A percentile compares a stretch with the other conserved stretches of the same genome.
Evolutionary conservation across 768 basidiomycete genomes (phyloP).

Genomic region (Steccherinum ochraceum): DNA sequence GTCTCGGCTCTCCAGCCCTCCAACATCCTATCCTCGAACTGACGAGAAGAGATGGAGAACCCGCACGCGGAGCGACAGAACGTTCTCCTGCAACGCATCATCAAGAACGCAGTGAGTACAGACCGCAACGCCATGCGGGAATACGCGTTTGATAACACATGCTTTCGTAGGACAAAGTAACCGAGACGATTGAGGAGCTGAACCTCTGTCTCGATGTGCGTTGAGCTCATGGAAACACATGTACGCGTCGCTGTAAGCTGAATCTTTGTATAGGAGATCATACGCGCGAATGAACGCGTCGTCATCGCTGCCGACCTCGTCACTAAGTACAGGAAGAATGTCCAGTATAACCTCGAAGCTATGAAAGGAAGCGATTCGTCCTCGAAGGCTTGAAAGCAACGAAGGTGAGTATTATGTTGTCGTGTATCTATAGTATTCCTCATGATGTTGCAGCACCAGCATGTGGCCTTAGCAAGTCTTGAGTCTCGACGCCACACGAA

Average conservation of each 20-base stretch:
- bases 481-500: background rate
- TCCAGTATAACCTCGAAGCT: constrained; percentile 84
- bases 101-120: constrained; percentile 81
- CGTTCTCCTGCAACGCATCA: constrained; percentile 81
- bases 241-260: background rate
- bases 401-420: too few species aligned
- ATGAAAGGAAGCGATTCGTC: constrained; percentile 39
- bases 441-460: too few species aligned
- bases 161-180: constrained; percentile 84
- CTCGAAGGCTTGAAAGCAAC: too few species aligned
- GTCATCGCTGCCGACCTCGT: constrained; percentile 79
- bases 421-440: too few species aligned
- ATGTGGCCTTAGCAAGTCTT: too few species aligned
- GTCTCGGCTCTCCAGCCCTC: too few species aligned
- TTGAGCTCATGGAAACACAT: too few species aligned
- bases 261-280: constrained; percentile 56
- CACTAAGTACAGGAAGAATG: constrained; percentile 87
- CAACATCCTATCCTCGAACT: too few species aligned
- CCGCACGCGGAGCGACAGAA: constrained; percentile 92
- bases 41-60: too few species aligned
- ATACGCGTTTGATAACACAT: too few species aligned
- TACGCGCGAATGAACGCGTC: constrained; percentile 70
- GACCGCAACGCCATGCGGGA: too few species aligned
- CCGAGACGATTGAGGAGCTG: constrained; percentile 83
- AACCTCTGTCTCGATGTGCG: constrained; percentile 81